phyloP scores from a whole-genome alignment of 2,329 filamentous ascomycete species.

The Pseudogymnoascus sp. region DNA sequence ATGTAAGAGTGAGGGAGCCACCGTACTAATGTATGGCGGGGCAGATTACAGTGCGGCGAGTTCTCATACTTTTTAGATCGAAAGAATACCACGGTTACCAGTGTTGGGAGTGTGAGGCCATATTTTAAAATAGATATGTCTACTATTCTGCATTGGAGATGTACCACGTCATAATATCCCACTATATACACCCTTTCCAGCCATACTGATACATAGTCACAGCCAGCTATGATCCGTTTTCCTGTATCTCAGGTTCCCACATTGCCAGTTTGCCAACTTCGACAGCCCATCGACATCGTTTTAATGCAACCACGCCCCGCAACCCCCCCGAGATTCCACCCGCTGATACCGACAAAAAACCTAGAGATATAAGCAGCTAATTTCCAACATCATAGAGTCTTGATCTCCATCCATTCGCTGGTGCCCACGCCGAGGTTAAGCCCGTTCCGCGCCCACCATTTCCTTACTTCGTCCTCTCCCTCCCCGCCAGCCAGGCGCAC shows the following conservation, averaged over 20 bases:
- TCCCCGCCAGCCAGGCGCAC: conserved; percentile 47
- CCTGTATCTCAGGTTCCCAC: conserved; percentile 5
- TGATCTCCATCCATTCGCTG: conserved; percentile 65
- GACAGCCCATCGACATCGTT: background rate
- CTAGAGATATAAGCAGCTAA: background rate
- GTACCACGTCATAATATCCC: background rate
- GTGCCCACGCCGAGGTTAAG: conserved; percentile 60
- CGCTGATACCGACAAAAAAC: background rate
- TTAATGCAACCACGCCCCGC: background rate
- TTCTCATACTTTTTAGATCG: background rate
- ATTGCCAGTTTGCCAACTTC: background rate
- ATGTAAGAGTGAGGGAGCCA: background rate
- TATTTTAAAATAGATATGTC: background rate
- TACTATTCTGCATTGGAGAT: background rate
- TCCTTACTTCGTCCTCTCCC: conserved; percentile 62
- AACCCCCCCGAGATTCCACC: background rate
- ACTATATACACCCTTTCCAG: background rate
- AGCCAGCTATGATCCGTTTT: conserved; percentile 1
- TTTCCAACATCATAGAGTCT: conserved; percentile 38
- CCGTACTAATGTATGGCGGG: background rate
- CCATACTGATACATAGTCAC: conserved; percentile 6
- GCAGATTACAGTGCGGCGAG: background rate
- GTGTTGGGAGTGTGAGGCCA: background rate
- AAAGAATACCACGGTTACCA: background rate
- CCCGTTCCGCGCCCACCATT: conserved; percentile 79